These are phyloP conservation scores for Raffaelea albimanens DNA, from an alignment of 2,329 filamentous ascomycete species.

Conservation along the genomic window DNA sequence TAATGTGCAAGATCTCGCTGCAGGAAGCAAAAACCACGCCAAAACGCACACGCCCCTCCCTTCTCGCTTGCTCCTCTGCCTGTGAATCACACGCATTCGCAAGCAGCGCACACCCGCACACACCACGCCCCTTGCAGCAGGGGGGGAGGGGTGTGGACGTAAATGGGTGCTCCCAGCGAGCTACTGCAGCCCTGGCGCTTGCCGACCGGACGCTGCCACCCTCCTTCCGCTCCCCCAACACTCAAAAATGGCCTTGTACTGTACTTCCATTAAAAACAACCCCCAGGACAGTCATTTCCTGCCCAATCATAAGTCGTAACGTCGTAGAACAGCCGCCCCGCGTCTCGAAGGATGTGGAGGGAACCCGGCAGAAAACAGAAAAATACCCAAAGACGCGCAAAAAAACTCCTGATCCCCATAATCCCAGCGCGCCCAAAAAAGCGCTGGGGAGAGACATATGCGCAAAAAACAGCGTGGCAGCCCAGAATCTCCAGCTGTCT, in stretches of 20 bases:
- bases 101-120: too few relatives aligned
- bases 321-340: slow-evolving; percentile 32
- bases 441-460: background rate
- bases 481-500: background rate
- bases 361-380: background rate
- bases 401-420: background rate
- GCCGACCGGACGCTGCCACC: slow-evolving; percentile 13
- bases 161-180: slow-evolving; percentile 4
- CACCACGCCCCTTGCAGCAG: slow-evolving; percentile 10
- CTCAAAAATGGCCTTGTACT: slow-evolving; percentile 20
- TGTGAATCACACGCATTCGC: background rate
- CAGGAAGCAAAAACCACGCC: background rate
- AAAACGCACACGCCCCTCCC: slow-evolving; percentile 12
- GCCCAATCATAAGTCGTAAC: slow-evolving; percentile 48
- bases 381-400: background rate
- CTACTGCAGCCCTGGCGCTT: slow-evolving; percentile 22
- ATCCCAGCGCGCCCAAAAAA: background rate
- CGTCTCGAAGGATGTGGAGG: slow-evolving; percentile 6
- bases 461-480: background rate
- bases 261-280: slow-evolving; percentile 29
- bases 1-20: background rate
- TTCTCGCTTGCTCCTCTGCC: slow-evolving; percentile 4
- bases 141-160: slow-evolving; percentile 9
- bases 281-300: slow-evolving; percentile 21
- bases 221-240: slow-evolving; percentile 5